A percentile compares a stretch with the other conserved stretches of the same genome.
Conservation (phyloP, 768 basidiomycete genomes). For the Agaricus subrufescens region DNA sequence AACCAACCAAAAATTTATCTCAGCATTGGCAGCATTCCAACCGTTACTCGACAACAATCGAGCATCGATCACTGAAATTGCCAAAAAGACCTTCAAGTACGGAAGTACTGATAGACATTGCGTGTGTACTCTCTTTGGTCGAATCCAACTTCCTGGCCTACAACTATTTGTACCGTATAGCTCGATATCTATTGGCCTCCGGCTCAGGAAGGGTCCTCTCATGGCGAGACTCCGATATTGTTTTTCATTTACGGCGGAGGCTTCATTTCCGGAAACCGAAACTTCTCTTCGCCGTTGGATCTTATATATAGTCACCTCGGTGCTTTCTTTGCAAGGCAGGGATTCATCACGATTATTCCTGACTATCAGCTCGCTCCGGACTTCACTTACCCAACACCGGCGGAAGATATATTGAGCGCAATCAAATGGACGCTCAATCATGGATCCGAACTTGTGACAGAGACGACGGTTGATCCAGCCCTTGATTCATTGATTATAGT, state of each 20-base stretch:
- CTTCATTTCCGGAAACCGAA: slow-evolving; percentile 48
- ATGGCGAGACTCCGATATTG: slow-evolving; percentile 40
- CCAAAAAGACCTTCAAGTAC: slow-evolving; percentile 53
- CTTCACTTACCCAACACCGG: slow-evolving; percentile 48
- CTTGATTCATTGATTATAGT: slow-evolving; percentile 39
- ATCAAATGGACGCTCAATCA: slow-evolving; percentile 47
- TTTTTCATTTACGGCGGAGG: slow-evolving; percentile 70
- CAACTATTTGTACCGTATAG: slow-evolving; percentile 24
- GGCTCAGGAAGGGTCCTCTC: slow-evolving; percentile 16
- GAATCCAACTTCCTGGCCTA: not conserved
- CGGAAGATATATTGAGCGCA: slow-evolving; percentile 58
- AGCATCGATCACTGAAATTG: slow-evolving; percentile 39
- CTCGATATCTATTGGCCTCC: slow-evolving; percentile 65
- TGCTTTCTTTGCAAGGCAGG: slow-evolving; percentile 54
- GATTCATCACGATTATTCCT: slow-evolving; percentile 60
- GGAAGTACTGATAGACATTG: slow-evolving; percentile 48
- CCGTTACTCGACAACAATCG: slow-evolving; percentile 47
- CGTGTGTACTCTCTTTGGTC: slow-evolving; percentile 21
- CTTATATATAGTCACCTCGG: slow-evolving; percentile 55
- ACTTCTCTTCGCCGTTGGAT: slow-evolving; percentile 36
- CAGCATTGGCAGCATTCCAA: slow-evolving; percentile 45
- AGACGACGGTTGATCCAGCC: slow-evolving; percentile 31
- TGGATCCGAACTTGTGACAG: slow-evolving; percentile 22
- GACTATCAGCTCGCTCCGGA: slow-evolving; percentile 64
- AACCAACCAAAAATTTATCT: not conserved